Percentiles rank a stretch among this genome's conserved stretches.
Evolutionary conservation across 2,329 filamentous ascomycete genomes (phyloP).

Genomic region (Fusarium poae): DNA sequence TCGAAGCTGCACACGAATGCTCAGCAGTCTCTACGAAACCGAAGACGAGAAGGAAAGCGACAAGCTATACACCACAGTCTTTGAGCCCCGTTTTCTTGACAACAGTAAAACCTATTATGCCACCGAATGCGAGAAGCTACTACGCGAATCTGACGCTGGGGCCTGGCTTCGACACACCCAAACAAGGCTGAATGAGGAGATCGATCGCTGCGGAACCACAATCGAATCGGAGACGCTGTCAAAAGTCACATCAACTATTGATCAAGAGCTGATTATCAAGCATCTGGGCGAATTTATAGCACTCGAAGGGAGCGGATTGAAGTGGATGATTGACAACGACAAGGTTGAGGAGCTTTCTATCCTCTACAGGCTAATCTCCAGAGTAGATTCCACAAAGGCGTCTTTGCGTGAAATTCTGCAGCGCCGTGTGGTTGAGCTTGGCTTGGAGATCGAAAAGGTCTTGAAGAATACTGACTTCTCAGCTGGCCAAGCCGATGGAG

Average conservation of each 20-base stretch:
- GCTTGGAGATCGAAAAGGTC: conserved; percentile 82
- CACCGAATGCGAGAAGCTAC: conserved; percentile 77
- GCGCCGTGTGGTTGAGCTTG: conserved; percentile 81
- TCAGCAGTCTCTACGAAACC: conserved; percentile 87
- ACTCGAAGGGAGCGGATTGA: conserved; percentile 86
- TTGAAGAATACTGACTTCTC: conserved; percentile 69
- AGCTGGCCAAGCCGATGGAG: conserved; percentile 56
- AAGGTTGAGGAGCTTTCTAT: conserved; percentile 81
- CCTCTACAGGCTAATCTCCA: conserved; percentile 81
- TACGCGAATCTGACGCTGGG: conserved; percentile 83
- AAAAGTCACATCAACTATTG: conserved; percentile 82
- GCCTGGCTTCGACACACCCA: conserved; percentile 84
- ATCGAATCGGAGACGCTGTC: conserved; percentile 78
- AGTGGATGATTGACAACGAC: conserved; percentile 93
- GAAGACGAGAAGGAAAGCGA: conserved; percentile 81
- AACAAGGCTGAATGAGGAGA: conserved; percentile 82
- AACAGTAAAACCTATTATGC: conserved; percentile 81
- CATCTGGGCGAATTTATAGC: conserved; percentile 86
- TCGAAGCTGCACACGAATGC: conserved; percentile 87
- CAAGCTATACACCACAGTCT: conserved; percentile 85
- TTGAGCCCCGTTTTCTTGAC: conserved; percentile 82
- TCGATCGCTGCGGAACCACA: conserved; percentile 84
- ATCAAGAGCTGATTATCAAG: conserved; percentile 81
- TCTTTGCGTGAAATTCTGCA: conserved; percentile 79
- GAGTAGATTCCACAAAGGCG: conserved; percentile 80